phyloP scores from a whole-genome alignment of 768 basidiomycete species.

The Tulasnella sp. region DNA sequence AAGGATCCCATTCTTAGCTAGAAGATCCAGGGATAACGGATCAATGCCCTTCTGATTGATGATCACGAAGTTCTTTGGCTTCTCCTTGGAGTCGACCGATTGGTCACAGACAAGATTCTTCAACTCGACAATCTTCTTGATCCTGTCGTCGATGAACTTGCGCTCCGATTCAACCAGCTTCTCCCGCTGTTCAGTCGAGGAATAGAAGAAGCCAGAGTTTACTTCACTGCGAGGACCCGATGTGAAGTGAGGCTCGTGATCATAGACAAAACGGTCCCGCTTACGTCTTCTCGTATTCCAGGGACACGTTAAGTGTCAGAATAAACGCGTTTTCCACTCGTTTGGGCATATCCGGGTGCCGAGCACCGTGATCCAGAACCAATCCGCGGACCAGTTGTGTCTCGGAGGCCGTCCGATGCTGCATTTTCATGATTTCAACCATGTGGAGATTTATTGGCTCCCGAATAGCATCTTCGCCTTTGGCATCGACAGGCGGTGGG shows the following conservation, averaged over 20 bases:
- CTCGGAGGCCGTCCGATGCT: conserved; percentile 95
- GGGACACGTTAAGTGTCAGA: conserved; percentile 90
- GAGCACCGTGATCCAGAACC: conserved; percentile 93
- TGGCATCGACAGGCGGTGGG: conserved; percentile 46
- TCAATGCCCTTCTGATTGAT: conserved; percentile 99
- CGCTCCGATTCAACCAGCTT: conserved; percentile 98
- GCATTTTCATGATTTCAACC: conserved; percentile 99
- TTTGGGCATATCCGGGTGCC: conserved; percentile 99
- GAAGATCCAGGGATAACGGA: conserved; percentile 89
- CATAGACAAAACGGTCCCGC: conserved; percentile 38
- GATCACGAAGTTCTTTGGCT: conserved; percentile 77
- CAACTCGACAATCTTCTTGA: conserved; percentile 93
- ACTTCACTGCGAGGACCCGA: conserved; percentile 66
- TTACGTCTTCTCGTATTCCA: conserved; percentile 99
- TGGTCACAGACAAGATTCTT: conserved; percentile 97
- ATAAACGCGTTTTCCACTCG: conserved; percentile 94
- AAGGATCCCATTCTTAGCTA: conserved; percentile 95
- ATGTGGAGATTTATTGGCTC: conserved; percentile 98
- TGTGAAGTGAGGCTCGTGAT: conserved; percentile 29
- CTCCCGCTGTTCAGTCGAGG: conserved; percentile 95
- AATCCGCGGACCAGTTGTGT: conserved; percentile 93
- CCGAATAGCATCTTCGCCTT: conserved; percentile 69
- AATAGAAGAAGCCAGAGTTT: conserved; percentile 99
- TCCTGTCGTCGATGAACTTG: conserved; percentile 86
- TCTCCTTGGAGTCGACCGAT: conserved; percentile 68